phyloP scores from a whole-genome alignment of 2,329 filamentous ascomycete species.

The Sordariomycetes sp. region DNA sequence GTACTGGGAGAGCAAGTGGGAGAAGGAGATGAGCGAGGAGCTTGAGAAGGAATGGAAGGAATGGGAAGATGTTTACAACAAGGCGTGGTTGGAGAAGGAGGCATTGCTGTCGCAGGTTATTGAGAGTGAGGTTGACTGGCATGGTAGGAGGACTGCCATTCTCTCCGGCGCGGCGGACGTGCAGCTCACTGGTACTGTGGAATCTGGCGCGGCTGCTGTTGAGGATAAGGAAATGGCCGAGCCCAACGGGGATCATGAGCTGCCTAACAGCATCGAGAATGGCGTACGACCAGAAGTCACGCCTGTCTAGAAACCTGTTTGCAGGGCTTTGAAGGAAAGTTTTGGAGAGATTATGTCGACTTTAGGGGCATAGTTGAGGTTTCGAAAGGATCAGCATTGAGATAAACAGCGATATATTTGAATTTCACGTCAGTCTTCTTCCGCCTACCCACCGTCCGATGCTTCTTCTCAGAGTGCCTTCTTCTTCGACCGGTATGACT shows the following conservation, averaged over 20 bases:
- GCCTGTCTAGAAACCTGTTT: too few relatives aligned
- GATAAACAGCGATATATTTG: too few relatives aligned
- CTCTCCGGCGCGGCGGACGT: constrained; percentile 38
- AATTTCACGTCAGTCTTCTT: background rate
- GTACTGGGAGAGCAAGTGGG: constrained; percentile 64
- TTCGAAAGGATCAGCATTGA: too few relatives aligned
- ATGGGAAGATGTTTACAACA: constrained; percentile 57
- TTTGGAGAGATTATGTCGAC: too few relatives aligned
- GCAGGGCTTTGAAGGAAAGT: too few relatives aligned
- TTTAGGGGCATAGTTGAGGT: too few relatives aligned
- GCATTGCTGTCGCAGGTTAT: constrained; percentile 66
- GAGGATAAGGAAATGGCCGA: background rate
- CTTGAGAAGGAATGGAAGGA: constrained; percentile 56
- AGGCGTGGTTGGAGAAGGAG: constrained; percentile 75
- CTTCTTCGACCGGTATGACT: constrained; percentile 28
- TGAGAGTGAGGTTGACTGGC: constrained; percentile 56
- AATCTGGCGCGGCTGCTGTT: constrained; percentile 14
- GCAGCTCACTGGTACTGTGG: constrained; percentile 24
- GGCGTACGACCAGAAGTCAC: constrained; percentile 3
- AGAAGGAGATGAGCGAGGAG: constrained; percentile 54
- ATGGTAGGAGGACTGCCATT: constrained; percentile 46
- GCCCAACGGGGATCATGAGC: background rate
- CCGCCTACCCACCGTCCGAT: background rate
- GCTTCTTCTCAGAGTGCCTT: constrained; percentile 17
- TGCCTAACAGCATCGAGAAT: constrained; percentile 4